Evolutionary conservation across 768 basidiomycete genomes (phyloP).

Genomic region (Auriculariales sp.): DNA sequence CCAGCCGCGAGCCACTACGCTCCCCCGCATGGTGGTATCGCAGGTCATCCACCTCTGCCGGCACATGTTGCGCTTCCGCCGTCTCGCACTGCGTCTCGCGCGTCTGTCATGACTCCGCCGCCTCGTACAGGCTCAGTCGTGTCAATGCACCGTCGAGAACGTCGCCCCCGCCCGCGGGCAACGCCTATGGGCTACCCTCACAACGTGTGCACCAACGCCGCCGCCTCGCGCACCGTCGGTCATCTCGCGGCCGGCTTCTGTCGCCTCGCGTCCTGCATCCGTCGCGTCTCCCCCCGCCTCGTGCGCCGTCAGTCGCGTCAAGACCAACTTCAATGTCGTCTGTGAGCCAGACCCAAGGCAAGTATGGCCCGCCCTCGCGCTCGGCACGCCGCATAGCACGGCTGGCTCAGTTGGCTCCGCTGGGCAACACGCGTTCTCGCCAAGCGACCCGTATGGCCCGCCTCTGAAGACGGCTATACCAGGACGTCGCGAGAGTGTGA

Average conservation of each 20-base stretch:
- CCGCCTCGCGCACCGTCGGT: neutral
- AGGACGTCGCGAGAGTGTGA: neutral
- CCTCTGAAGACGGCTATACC: neutral
- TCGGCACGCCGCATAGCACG: neutral
- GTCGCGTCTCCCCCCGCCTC: too few relatives aligned
- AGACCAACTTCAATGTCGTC: neutral
- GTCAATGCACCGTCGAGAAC: neutral
- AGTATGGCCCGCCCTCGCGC: neutral
- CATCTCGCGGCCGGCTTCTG: neutral
- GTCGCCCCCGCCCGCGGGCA: too few relatives aligned
- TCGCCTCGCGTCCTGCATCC: neutral
- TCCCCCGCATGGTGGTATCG: neutral
- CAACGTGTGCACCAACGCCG: neutral
- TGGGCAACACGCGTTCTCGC: too few relatives aligned
- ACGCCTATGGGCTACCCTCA: too few relatives aligned
- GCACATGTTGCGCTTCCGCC: neutral
- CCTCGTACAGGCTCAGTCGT: neutral
- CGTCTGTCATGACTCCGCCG: conserved; percentile 5
- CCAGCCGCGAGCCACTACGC: conserved; percentile 3
- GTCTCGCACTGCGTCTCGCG: neutral
- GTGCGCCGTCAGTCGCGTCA: neutral
- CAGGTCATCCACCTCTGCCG: neutral
- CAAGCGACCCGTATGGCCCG: conserved; percentile 2
- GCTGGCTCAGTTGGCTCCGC: neutral
- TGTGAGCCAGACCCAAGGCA: neutral